Evolutionary conservation across 2,329 filamentous ascomycete species (phyloP).

Genomic region (Colletotrichum kahawae): DNA sequence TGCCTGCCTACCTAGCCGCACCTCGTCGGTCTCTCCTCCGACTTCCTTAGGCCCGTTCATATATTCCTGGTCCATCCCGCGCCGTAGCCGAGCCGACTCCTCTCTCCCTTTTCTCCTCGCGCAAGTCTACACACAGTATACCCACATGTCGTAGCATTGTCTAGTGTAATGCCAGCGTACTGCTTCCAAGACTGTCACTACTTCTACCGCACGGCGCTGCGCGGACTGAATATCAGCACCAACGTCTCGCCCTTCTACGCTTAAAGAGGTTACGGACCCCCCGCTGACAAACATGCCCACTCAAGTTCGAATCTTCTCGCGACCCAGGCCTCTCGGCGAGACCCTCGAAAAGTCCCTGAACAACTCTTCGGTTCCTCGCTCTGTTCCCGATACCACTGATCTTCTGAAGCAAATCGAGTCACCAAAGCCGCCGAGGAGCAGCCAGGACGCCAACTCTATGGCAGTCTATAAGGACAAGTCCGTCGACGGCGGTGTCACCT

Average conservation of each 20-base stretch:
- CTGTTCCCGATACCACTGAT: slow-evolving; percentile 40
- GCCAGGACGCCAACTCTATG: slow-evolving; percentile 45
- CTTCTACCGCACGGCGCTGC: slow-evolving; percentile 89
- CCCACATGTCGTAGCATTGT: slow-evolving; percentile 19
- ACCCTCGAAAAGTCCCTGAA: slow-evolving; percentile 59
- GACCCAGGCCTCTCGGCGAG: slow-evolving; percentile 75
- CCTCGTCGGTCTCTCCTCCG: neutral
- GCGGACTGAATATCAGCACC: slow-evolving; percentile 83
- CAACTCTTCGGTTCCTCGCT: slow-evolving; percentile 43
- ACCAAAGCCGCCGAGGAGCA: neutral
- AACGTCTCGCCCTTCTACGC: slow-evolving; percentile 77
- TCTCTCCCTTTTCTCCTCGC: neutral
- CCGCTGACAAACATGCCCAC: slow-evolving; percentile 36
- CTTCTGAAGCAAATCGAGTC: slow-evolving; percentile 3
- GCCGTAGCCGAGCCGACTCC: neutral
- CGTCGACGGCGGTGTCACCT: slow-evolving; percentile 79
- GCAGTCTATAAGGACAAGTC: slow-evolving; percentile 56
- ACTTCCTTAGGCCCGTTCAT: slow-evolving; percentile 21
- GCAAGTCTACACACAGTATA: neutral
- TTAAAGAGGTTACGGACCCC: slow-evolving; percentile 45
- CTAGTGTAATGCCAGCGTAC: slow-evolving; percentile 77
- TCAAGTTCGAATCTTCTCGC: slow-evolving; percentile 50
- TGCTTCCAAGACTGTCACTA: slow-evolving; percentile 89
- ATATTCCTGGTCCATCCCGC: slow-evolving; percentile 11
- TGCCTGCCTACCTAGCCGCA: neutral